These are phyloP conservation scores for Taphrina pruni DNA, from an alignment of 1,139 yeast species.

Conservation along the genomic window DNA sequence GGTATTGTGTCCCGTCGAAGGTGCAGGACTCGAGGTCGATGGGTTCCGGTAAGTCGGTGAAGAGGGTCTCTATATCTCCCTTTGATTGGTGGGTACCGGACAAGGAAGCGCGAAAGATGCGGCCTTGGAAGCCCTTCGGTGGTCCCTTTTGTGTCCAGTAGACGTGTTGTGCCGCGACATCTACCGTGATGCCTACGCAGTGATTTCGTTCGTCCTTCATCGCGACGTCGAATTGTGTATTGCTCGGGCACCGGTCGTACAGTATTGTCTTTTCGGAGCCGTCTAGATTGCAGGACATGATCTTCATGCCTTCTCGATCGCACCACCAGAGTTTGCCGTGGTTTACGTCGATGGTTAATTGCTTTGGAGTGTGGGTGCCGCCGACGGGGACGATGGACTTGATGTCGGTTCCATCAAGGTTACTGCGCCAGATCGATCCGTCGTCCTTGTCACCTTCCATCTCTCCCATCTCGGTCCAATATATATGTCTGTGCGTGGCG, in stretches of 20 bases:
- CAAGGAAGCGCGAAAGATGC: background rate
- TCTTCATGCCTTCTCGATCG: constrained; percentile 3
- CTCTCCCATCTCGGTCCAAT: constrained; percentile 5
- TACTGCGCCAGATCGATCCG: constrained; percentile 1
- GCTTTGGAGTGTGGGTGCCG: constrained; percentile 2
- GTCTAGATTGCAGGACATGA: background rate
- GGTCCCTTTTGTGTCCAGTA: constrained; percentile 5
- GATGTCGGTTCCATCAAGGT: background rate
- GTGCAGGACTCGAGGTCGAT: background rate
- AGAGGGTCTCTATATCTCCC: background rate
- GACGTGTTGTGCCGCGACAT: background rate
- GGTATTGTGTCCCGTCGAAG: background rate
- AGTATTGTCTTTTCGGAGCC: background rate
- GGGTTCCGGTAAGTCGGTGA: background rate
- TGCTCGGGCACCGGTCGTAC: background rate
- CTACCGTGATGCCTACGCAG: constrained; percentile 1
- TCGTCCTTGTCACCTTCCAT: constrained; percentile 1
- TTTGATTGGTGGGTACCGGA: background rate
- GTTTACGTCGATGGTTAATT: background rate
- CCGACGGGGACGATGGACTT: background rate
- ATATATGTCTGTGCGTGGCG: background rate
- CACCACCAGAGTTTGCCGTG: constrained; percentile 7
- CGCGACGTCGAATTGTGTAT: background rate
- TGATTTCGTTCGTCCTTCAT: background rate
- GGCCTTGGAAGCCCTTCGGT: background rate